Evolutionary conservation across 805 yeast genomes (phyloP), one percentile per base, ranked within the genome.

Genomic region (Clavispora fructus): DNA sequence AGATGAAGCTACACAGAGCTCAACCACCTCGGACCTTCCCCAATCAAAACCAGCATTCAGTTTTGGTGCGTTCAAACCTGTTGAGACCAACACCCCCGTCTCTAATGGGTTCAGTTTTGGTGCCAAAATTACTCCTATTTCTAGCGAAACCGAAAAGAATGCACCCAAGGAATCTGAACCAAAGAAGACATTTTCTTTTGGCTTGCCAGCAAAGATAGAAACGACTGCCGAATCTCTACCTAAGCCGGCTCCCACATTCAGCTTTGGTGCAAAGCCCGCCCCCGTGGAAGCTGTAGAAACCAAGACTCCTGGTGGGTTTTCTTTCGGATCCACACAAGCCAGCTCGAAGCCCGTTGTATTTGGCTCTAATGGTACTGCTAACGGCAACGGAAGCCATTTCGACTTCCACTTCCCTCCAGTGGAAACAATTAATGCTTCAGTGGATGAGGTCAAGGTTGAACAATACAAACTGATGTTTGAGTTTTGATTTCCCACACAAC

Each of bases 371-470:
- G 39, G 29, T 10, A 10, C 23, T 7, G 16, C 29, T 4, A 27
- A 26, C 9, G 29, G 16, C 23, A 39, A 39, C 7, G 41, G 32
- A 9, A 14, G 16, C 9, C 19, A 27, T 9, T 27, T 10, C 12
- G 47, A 44, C 35, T 58, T 57, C 43, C 44, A 33, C 32, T 63
- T 68, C 39, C 71, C 71, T 4, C 51, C 54, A 11, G 60, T 60
- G 25, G 54, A 52, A 9, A 48, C 53, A 2, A 42, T 51, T 4
- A 29, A 42, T 8, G 65, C 55, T 14, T 40, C 32, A 4, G 46
- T 68, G 35, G 62, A 67, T 43, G 48, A 49, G n/a, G 45, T 45
- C 6, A 57, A 61, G 52, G 69, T 67, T 10, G 57, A 57, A 27
- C 49, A 56, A 40, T 64, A 56, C 49, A 63, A 61, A 44, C 38